Evolutionary conservation across 345 rosid genomes (phyloP).

Genomic region (Arabidopsis suecica): DNA sequence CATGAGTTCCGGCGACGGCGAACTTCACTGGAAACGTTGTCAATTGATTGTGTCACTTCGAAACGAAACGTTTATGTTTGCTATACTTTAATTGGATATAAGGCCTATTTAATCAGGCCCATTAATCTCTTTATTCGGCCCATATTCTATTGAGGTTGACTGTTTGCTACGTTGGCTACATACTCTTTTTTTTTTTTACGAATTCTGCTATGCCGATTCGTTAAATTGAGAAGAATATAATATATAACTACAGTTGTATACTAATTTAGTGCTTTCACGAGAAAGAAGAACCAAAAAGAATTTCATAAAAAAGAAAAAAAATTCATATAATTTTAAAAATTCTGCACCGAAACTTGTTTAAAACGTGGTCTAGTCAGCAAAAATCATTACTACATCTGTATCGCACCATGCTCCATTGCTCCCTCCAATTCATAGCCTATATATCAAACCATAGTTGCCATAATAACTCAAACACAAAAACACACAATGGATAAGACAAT

Average conservation of each 20-base stretch:
- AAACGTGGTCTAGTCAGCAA: constrained; percentile 33
- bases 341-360: constrained; percentile 1
- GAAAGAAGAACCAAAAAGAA: too few species aligned
- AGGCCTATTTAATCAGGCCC: not conserved
- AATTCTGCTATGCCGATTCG: too few species aligned
- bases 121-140: not conserved
- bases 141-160: not conserved
- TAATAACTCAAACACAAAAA: constrained; percentile 18
- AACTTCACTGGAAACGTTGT: too few species aligned
- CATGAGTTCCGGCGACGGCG: constrained; percentile 37
- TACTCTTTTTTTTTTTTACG: too few species aligned
- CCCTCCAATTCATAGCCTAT: not conserved
- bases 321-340: too few species aligned
- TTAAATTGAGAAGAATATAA: too few species aligned
- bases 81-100: too few species aligned
- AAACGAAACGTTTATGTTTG: not conserved
- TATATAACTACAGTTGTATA: too few species aligned
- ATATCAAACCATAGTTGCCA: constrained; percentile 25
- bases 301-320: too few species aligned
- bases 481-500: constrained; percentile 34
- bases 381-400: not conserved
- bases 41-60: not conserved
- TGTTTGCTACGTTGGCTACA: too few species aligned
- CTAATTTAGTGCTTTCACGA: too few species aligned
- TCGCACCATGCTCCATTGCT: constrained; percentile 15